These are phyloP conservation scores for Saccharomycopsis sp. DNA, from an alignment of 805 yeast species.

Conservation along the genomic window DNA sequence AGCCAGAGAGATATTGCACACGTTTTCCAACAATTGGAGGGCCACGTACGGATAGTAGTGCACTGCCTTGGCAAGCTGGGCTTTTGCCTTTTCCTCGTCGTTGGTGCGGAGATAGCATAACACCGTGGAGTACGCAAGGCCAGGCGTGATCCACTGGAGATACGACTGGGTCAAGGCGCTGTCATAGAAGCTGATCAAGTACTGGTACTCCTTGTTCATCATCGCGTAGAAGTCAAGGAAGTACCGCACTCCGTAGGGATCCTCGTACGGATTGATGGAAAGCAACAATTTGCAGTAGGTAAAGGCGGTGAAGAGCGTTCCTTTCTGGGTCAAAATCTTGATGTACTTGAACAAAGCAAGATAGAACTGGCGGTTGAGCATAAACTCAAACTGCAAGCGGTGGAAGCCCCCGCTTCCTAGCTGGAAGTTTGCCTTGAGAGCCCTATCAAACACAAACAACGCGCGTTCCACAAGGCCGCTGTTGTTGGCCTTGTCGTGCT, in stretches of 20 bases:
- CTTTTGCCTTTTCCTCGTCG: constrained; percentile 38
- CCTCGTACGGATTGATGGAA: constrained; percentile 67
- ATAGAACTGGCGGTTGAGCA: constrained; percentile 71
- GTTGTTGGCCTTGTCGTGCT: constrained; percentile 68
- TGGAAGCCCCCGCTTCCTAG: constrained; percentile 49
- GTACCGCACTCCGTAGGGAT: constrained; percentile 78
- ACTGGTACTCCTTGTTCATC: constrained; percentile 56
- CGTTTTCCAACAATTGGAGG: constrained; percentile 38
- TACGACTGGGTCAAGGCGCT: constrained; percentile 55
- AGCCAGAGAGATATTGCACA: constrained; percentile 29
- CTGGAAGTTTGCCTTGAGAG: constrained; percentile 52
- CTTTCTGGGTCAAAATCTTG: constrained; percentile 62
- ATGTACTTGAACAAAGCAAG: constrained; percentile 68
- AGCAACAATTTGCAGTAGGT: constrained; percentile 65
- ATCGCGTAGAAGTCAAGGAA: constrained; percentile 77
- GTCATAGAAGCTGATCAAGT: constrained; percentile 48
- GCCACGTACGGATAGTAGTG: constrained; percentile 53
- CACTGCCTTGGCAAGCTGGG: constrained; percentile 44
- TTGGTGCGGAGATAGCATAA: constrained; percentile 49
- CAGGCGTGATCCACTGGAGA: constrained; percentile 64
- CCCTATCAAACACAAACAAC: constrained; percentile 72
- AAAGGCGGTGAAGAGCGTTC: constrained; percentile 72
- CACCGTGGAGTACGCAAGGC: constrained; percentile 58
- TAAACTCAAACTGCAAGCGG: constrained; percentile 69
- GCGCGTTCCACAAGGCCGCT: constrained; percentile 73